Conservation (phyloP, 2,329 filamentous ascomycete genomes). For the Alternaria postmessia region DNA sequence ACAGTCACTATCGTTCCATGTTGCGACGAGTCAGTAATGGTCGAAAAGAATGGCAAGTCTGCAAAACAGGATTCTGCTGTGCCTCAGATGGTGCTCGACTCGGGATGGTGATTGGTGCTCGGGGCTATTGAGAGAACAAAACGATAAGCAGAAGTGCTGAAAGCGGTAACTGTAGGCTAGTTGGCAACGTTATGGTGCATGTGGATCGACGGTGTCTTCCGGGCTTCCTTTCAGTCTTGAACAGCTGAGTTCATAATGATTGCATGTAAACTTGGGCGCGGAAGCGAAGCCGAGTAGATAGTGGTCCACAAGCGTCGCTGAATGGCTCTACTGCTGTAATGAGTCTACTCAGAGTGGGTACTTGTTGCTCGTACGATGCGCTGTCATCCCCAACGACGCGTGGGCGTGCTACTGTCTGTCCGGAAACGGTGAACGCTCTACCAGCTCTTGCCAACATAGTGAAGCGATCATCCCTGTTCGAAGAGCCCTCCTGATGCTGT, state of each 20-base stretch:
- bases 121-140: background rate
- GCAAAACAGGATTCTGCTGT: conserved; percentile 11
- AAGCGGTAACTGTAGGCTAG: conserved; percentile 13
- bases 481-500: background rate
- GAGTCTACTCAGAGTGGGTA: conserved; percentile 6
- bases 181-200: conserved; percentile 10
- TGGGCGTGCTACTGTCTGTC: conserved; percentile 12
- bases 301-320: background rate
- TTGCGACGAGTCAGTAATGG: conserved; percentile 13
- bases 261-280: conserved; percentile 5
- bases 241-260: background rate
- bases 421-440: conserved; percentile 11
- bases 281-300: background rate
- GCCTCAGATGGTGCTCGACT: background rate
- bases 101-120: conserved; percentile 6
- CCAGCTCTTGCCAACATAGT: conserved; percentile 8
- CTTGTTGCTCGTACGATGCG: conserved; percentile 7
- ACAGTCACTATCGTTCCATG: background rate
- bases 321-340: conserved; percentile 3
- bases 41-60: conserved; percentile 7
- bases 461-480: conserved; percentile 3
- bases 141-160: conserved; percentile 7
- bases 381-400: conserved; percentile 13
- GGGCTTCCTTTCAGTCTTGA: conserved; percentile 7
- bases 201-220: background rate